A percentile compares a stretch with the other conserved stretches of the same genome.
phyloP scores from a whole-genome alignment of 768 basidiomycete genomes.

The Dioszegia hungarica region DNA sequence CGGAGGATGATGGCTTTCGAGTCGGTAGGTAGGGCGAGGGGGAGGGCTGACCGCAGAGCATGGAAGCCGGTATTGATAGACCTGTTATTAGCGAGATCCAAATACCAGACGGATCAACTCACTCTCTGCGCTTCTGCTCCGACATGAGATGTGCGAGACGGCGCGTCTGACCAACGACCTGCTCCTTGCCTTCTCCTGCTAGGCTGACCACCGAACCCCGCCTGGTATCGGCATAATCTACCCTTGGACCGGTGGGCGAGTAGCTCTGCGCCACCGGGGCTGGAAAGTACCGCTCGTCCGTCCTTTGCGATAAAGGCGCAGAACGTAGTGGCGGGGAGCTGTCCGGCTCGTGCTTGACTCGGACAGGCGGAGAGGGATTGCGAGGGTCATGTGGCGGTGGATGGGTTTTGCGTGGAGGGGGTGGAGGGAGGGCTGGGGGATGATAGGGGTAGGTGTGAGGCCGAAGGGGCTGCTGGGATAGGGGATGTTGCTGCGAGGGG shows the following conservation, averaged over 20 bases:
- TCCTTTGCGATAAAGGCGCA: not conserved
- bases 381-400: constrained; percentile 1
- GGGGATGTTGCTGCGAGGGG: not conserved
- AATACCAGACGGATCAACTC: constrained; percentile 16
- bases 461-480: not conserved
- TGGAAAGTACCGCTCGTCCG: not conserved
- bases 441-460: not conserved
- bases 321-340: not conserved
- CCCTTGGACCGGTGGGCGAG: not conserved
- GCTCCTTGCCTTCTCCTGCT: constrained; percentile 6
- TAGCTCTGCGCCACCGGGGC: not conserved
- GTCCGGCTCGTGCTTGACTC: constrained; percentile 2
- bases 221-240: constrained; percentile 2
- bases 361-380: not conserved
- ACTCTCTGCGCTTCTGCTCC: constrained; percentile 46
- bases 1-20: constrained; percentile 41
- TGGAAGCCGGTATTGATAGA: constrained; percentile 41
- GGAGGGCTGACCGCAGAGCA: constrained; percentile 26
- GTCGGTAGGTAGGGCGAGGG: constrained; percentile 31
- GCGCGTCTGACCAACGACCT: constrained; percentile 25
- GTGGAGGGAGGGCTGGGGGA: not conserved
- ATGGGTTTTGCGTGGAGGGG: constrained; percentile 1
- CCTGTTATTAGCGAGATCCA: constrained; percentile 9
- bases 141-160: constrained; percentile 42
- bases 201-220: not conserved